Base-by-base conservation (phyloP, 2,329 filamentous ascomycete species). In the Dothideomycetes sp. region DNA sequence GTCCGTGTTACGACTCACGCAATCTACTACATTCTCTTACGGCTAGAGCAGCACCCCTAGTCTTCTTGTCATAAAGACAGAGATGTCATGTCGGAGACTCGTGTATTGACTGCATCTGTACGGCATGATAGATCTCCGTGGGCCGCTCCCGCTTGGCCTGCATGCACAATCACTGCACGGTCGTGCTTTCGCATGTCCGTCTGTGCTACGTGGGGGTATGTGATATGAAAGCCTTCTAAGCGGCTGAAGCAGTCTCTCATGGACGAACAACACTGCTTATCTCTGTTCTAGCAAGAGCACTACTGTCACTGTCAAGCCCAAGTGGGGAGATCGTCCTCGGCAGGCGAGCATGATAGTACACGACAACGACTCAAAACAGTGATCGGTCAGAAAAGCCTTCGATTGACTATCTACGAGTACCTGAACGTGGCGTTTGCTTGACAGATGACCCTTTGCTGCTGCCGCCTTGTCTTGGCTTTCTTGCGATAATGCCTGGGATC, bases 401-500 rank as follows among this genome's bases (percentile, higher is more conserved):
- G 19, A 20, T 23, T 20, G 4, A 19, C 4, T 4, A 4, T 31
- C 8, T 11, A 9, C 22, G 16, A 13, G 27, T 40, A 27, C 29
- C n/a, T n/a, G n/a, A n/a, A n/a, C 29, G 37, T 40, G 29, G 37
- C 37, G 37, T 17, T n/a, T n/a, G n/a, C n/a, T 25, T 27, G n/a
- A 20, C 37, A 33, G 37, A 40, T 40, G 37, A 40, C 37, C 19
- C 22, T 40, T 19, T 22, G 5, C 35, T n/a, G 30, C 29, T 33
- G n/a, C n/a, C n/a, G n/a, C n/a, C n/a, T n/a, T n/a, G n/a, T 25
- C 37, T 40, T 25, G 22, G 20, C 37, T 11, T 15, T 5, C 4
- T 32, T 20, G 20, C 37, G 11, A n/a, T n/a, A n/a, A n/a, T n/a
- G 20, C 10, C 19, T 20, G 20, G 28, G 36, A 39, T 33, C 16